Evolutionary conservation across 2,329 filamentous ascomycete species (phyloP).

Genomic region (Fusarium palustre): DNA sequence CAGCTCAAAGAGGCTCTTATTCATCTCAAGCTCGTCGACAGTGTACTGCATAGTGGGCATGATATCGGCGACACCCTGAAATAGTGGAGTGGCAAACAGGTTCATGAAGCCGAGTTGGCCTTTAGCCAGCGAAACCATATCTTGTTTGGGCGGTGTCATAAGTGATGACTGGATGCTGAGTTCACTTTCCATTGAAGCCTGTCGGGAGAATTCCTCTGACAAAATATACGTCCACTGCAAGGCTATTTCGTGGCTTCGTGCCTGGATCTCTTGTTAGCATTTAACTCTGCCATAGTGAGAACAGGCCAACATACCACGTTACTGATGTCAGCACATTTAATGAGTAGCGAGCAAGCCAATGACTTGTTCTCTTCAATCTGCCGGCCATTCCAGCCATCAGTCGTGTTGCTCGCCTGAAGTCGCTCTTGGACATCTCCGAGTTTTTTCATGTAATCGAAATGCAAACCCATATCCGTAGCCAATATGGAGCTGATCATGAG

Average conservation of each 20-base stretch:
- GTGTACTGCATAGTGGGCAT: slow-evolving; percentile 87
- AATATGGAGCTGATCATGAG: slow-evolving; percentile 98
- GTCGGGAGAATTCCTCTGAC: slow-evolving; percentile 94
- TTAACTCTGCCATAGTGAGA: not conserved
- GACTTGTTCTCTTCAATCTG: slow-evolving; percentile 81
- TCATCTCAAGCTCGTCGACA: slow-evolving; percentile 82
- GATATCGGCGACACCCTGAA: slow-evolving; percentile 86
- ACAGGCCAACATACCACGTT: slow-evolving; percentile 79
- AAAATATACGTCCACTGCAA: slow-evolving; percentile 91
- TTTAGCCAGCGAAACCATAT: slow-evolving; percentile 83
- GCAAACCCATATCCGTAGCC: slow-evolving; percentile 96
- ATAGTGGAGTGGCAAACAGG: slow-evolving; percentile 91
- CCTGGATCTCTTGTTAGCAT: slow-evolving; percentile 63
- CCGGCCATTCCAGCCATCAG: slow-evolving; percentile 81
- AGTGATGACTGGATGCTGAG: slow-evolving; percentile 89
- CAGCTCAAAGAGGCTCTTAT: slow-evolving; percentile 79
- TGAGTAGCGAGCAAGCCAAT: slow-evolving; percentile 87
- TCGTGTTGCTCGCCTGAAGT: slow-evolving; percentile 73
- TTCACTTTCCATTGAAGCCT: slow-evolving; percentile 90
- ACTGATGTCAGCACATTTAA: slow-evolving; percentile 98
- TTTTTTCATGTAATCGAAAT: slow-evolving; percentile 96
- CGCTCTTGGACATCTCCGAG: slow-evolving; percentile 84
- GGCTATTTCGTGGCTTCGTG: slow-evolving; percentile 84
- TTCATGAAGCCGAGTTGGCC: slow-evolving; percentile 98
- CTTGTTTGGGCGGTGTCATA: slow-evolving; percentile 85